Percentiles rank a stretch among this genome's conserved stretches.
Evolutionary conservation across 2,329 filamentous ascomycete species (phyloP).

Genomic region (Fusarium tjaetaba): DNA sequence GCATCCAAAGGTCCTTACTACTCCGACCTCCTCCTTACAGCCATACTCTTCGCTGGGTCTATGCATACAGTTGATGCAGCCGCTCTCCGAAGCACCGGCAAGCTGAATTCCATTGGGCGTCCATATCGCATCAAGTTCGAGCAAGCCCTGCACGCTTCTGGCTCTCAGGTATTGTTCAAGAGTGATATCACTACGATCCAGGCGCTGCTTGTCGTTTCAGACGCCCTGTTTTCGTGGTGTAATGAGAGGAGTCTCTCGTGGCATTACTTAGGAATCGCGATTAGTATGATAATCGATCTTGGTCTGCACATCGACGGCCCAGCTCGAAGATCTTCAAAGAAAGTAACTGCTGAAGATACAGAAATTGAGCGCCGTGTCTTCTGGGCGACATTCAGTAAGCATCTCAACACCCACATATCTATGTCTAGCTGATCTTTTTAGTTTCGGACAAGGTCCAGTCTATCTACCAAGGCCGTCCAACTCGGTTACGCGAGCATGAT

Average conservation of each 20-base stretch:
- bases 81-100: neutral
- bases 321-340: neutral
- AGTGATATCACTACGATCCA: slow-evolving; percentile 16
- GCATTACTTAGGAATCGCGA: slow-evolving; percentile 23
- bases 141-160: neutral
- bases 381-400: slow-evolving; percentile 34
- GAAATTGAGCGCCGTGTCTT: slow-evolving; percentile 56
- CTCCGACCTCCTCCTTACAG: slow-evolving; percentile 65
- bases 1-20: slow-evolving; percentile 65
- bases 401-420: rapidly evolving
- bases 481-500: slow-evolving; percentile 55
- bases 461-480: slow-evolving; percentile 62
- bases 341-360: slow-evolving; percentile 52
- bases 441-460: slow-evolving; percentile 61
- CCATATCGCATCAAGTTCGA: slow-evolving; percentile 17
- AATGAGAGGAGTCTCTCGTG: slow-evolving; percentile 15
- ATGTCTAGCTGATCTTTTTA: neutral
- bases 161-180: neutral
- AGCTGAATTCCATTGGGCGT: neutral
- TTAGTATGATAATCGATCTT: slow-evolving; percentile 22
- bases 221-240: slow-evolving; percentile 1
- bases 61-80: neutral
- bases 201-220: neutral
- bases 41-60: slow-evolving; percentile 56
- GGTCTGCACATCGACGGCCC: neutral